Conservation (phyloP, 495 filamentous ascomycete genomes). For the Talaromyces thailandensis region DNA sequence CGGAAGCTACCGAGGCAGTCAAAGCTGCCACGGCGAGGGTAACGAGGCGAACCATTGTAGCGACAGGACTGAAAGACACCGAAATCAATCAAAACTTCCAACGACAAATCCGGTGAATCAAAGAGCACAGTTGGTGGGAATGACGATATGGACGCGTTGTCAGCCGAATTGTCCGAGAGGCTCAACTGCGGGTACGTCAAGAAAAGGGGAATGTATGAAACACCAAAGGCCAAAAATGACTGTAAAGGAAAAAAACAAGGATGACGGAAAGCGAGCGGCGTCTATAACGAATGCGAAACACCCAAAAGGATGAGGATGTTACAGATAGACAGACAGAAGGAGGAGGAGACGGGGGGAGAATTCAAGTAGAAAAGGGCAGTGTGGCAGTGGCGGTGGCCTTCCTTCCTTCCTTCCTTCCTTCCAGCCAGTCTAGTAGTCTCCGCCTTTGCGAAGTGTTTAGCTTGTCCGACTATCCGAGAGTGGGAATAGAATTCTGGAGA, state of each 20-base stretch:
- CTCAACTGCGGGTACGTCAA: background rate
- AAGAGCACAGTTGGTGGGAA: background rate
- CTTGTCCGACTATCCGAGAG: background rate
- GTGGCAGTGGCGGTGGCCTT: too few relatives aligned
- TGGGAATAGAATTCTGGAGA: background rate
- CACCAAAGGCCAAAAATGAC: slow-evolving; percentile 1
- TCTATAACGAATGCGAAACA: slow-evolving; percentile 6
- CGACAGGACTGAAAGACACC: background rate
- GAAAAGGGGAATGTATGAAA: background rate
- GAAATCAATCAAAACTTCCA: background rate
- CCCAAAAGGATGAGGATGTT: slow-evolving; percentile 4
- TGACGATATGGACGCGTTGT: background rate
- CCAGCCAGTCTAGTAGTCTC: too few relatives aligned
- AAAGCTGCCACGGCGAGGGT: slow-evolving; percentile 22
- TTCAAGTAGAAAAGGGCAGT: background rate
- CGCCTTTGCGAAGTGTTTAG: too few relatives aligned
- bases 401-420: too few relatives aligned
- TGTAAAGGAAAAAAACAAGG: background rate
- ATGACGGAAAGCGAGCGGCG: slow-evolving; percentile 2
- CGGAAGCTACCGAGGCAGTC: slow-evolving; percentile 26
- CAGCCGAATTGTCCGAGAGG: background rate
- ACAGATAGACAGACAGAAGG: background rate
- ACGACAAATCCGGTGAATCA: background rate
- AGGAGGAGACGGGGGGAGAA: slow-evolving; percentile 8
- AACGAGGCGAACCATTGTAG: slow-evolving; percentile 26